Evolutionary conservation across 106 monocot species (phyloP).

Genomic region (Xerophyta viscosa): DNA sequence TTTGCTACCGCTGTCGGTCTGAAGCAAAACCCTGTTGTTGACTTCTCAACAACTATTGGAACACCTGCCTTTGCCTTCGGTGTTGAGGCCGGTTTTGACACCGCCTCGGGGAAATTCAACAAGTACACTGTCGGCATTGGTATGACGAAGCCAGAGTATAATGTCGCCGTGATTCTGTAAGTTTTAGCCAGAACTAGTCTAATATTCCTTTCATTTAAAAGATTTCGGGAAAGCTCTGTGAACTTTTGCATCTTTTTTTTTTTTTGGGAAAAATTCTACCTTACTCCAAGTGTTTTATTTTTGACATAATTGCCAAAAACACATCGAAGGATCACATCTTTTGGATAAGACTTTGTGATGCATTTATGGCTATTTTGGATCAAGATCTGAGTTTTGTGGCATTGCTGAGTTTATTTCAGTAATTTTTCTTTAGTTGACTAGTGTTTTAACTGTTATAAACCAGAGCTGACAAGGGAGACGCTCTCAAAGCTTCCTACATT

Average conservation of each 20-base stretch:
- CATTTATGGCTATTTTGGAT: too few relatives aligned
- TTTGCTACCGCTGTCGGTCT: slow-evolving; percentile 50
- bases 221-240: too few relatives aligned
- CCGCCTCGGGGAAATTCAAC: slow-evolving; percentile 53
- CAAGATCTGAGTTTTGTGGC: too few relatives aligned
- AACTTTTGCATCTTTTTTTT: not conserved
- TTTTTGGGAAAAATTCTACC: not conserved
- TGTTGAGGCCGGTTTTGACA: slow-evolving; percentile 81
- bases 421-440: too few relatives aligned
- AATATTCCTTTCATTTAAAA: too few relatives aligned
- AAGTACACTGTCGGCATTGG: slow-evolving; percentile 78
- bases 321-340: too few relatives aligned
- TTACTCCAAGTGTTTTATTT: too few relatives aligned
- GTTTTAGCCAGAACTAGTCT: too few relatives aligned
- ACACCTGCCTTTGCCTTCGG: slow-evolving; percentile 77
- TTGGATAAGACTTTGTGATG: too few relatives aligned
- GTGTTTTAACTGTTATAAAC: not conserved
- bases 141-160: slow-evolving; percentile 64
- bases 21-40: slow-evolving; percentile 66
- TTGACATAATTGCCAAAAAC: too few relatives aligned
- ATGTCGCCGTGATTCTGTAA: slow-evolving; percentile 67
- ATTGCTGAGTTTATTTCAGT: too few relatives aligned
- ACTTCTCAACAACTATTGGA: slow-evolving; percentile 70
- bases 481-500: slow-evolving; percentile 62
- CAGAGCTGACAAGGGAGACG: slow-evolving; percentile 87